Conservation (phyloP, 1,284 basidiomycete genomes). For the Ustilago sp. region DNA sequence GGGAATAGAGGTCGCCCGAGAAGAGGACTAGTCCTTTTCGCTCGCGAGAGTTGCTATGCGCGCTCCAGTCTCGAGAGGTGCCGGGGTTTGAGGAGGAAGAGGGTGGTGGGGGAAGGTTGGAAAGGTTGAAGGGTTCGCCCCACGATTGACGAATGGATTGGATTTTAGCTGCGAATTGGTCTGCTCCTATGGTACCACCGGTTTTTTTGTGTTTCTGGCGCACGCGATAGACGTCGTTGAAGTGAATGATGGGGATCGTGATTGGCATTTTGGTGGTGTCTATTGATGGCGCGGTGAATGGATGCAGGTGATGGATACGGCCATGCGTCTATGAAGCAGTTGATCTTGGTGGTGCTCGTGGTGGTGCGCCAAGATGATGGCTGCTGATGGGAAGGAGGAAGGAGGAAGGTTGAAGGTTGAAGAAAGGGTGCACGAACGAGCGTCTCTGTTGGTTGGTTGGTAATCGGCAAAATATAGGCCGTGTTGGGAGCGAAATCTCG, state of each 20-base stretch:
- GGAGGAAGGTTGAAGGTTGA: no score
- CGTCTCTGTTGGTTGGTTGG: neutral
- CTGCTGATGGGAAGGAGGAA: neutral
- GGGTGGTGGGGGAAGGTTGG: conserved; percentile 25
- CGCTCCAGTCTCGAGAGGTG: conserved; percentile 27
- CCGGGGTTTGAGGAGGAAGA: neutral
- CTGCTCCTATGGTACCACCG: conserved; percentile 64
- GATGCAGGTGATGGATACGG: neutral
- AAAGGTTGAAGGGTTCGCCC: conserved; percentile 43
- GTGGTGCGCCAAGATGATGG: neutral
- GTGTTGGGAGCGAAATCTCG: neutral
- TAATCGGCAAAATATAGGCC: neutral
- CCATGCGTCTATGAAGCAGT: neutral
- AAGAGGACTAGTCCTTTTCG: conserved; percentile 80
- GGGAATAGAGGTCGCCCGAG: conserved; percentile 81
- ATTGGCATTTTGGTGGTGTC: conserved; percentile 23
- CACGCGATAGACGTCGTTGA: conserved; percentile 64
- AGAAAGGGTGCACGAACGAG: neutral
- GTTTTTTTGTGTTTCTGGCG: conserved; percentile 46
- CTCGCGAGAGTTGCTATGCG: conserved; percentile 26
- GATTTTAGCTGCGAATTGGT: conserved; percentile 71
- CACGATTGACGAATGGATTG: conserved; percentile 50
- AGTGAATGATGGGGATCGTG: conserved; percentile 59
- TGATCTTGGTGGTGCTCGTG: neutral
- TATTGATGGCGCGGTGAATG: conserved; percentile 1